Evolutionary conservation across 2,329 filamentous ascomycete species (phyloP).

Genomic region (Metarhizium rileyi): DNA sequence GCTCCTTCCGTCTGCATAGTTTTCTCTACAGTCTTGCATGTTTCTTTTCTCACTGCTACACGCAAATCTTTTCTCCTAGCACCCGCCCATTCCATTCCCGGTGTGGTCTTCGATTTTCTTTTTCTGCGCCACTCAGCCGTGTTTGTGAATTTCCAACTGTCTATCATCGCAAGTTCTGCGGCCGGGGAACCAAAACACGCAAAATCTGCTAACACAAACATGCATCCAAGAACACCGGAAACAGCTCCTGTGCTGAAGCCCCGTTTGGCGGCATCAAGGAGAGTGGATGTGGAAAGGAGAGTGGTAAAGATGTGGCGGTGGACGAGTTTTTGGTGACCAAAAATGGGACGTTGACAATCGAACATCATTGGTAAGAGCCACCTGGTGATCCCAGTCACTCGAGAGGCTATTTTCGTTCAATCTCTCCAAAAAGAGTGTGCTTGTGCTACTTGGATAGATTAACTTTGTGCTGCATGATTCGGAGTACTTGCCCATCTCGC

Average conservation of each 20-base stretch:
- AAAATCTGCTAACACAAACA: not conserved
- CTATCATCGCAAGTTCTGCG: not conserved
- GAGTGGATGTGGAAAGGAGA: slow-evolving; percentile 37
- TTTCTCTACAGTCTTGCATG: not conserved
- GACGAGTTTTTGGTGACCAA: slow-evolving; percentile 37
- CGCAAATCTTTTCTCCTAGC: not conserved
- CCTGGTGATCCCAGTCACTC: not conserved
- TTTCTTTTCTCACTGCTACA: not conserved
- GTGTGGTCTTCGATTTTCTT: not conserved
- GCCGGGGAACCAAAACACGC: not conserved
- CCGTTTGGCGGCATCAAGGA: slow-evolving; percentile 41
- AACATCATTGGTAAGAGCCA: slow-evolving; percentile 9
- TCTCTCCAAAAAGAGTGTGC: not conserved
- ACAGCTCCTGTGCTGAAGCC: slow-evolving; percentile 30
- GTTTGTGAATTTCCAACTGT: not conserved
- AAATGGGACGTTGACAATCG: slow-evolving; percentile 33
- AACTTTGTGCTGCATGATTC: not conserved
- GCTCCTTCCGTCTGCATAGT: not conserved
- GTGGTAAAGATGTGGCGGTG: slow-evolving; percentile 36
- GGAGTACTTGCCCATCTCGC: not conserved
- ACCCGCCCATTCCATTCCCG: not conserved
- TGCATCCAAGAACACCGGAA: slow-evolving; percentile 27
- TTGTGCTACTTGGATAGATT: not conserved
- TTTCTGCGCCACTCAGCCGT: not conserved
- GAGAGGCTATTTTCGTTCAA: not conserved